phyloP scores from a whole-genome alignment of 495 filamentous ascomycete species.

The Hyaloscypha bicolor region DNA sequence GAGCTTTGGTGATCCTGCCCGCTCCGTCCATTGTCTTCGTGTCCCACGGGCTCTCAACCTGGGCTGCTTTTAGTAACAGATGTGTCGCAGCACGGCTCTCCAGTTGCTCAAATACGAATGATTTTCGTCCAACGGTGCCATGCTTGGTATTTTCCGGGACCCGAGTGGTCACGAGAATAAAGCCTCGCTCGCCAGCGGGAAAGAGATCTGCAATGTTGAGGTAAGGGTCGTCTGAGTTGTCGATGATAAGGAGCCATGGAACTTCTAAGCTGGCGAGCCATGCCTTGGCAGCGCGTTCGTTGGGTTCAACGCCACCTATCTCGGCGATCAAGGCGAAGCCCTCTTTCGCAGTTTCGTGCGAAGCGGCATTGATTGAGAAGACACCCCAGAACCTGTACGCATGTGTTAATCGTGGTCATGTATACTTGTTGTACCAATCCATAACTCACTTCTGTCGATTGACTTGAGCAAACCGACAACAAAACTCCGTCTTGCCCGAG shows the following conservation, averaged over 20 bases:
- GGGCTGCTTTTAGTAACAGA: constrained; percentile 9
- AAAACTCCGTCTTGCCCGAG: constrained; percentile 41
- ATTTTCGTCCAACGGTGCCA: neutral
- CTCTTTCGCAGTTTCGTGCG: constrained; percentile 21
- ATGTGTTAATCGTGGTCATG: neutral
- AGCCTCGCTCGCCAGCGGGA: constrained; percentile 37
- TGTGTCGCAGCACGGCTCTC: neutral
- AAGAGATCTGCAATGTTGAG: constrained; percentile 39
- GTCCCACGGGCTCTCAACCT: constrained; percentile 31
- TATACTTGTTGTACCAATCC: neutral
- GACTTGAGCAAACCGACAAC: constrained; percentile 38
- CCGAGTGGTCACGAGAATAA: constrained; percentile 45
- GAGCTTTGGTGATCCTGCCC: constrained; percentile 12
- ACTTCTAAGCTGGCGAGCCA: constrained; percentile 32
- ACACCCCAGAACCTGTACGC: constrained; percentile 31
- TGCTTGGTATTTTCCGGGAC: constrained; percentile 30
- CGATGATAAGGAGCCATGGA: constrained; percentile 39
- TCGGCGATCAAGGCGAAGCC: constrained; percentile 29
- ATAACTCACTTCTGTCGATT: constrained; percentile 27
- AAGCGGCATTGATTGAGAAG: constrained; percentile 32
- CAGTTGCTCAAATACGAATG: neutral
- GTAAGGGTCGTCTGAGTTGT: constrained; percentile 42
- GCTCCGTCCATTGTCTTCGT: constrained; percentile 27
- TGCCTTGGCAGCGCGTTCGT: constrained; percentile 22
- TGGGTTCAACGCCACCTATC: constrained; percentile 28